Evolutionary conservation across 352 stramenopile species (phyloP), one percentile per base, ranked within the genome.

Genomic region (Pythium folliculosum): DNA sequence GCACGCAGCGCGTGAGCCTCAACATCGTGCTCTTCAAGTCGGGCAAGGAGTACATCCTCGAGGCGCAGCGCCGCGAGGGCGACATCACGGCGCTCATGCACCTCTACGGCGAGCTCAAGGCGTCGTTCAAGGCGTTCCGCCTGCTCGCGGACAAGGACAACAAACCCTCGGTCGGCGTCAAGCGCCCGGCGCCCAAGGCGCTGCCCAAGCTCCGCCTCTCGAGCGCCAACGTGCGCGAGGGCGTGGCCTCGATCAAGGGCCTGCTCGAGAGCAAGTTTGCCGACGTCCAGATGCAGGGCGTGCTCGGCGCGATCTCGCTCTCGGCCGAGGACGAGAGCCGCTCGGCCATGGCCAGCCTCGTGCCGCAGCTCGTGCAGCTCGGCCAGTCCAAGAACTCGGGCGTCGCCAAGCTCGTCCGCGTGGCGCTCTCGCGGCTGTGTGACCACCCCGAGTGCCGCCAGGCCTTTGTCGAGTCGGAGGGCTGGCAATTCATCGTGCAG

Each of bases 401-500:
- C 50, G 81, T 95, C 2, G 48, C 77, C 12, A 79, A 81, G 66
- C 77, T 92, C 70, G 82, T 92, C 14, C 84, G 81, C 22, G 86
- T 88, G 17, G 87, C 85, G 16, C 76, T 95, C 40, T 85, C 85
- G 52, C 79, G 79, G 35, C 81, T 95, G 56, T 95, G 87, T 66
- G 84, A 95, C 74, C 83, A 95, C 73, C 82, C 87, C 3, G 82
- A 92, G 63, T 95, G 87, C 57, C 87, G 87, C 57, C 83, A 92
- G 67, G 85, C 80, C 47, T 92, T 95, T 70, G 77, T 95, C 55
- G 73, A 84, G 54, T 95, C 84, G 23, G 78, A 88, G 37, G 86
- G 86, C 27, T 95, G 87, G 87, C 76, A 94, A 69, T 91, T 93
- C 64, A 90, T 95, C 65, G 81, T 95, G 8, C 72, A 89, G 70